Base-by-base conservation (phyloP, 1,284 basidiomycete genomes). In the Amylostereum areolatum region DNA sequence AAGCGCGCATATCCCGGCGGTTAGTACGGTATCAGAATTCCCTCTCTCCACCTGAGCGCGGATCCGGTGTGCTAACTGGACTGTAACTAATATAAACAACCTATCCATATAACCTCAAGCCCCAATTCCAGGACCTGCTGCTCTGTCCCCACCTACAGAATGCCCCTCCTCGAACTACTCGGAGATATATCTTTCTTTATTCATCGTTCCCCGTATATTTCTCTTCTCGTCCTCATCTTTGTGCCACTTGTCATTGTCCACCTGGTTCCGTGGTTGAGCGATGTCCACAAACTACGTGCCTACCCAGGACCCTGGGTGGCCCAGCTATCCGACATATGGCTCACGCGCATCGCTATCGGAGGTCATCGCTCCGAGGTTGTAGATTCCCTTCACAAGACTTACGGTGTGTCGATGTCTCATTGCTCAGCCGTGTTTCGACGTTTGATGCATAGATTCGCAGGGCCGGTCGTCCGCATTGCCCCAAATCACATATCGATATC, bases 401-500 rank as follows among this genome's bases (percentile, higher is more conserved):
- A 43, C 28, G 41, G 41, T 43, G 30, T 27, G 41, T 27, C 24
- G 9, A 12, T 8, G 33, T 35, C 33, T 8, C n/a, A n/a, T 35
- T 8, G 33, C n/a, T n/a, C n/a, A n/a, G n/a, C n/a, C n/a, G n/a
- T 8, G 25, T 25, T 7, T 28, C 12, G 41, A 29, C 25, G 25
- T 29, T 10, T 41, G 18, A 41, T 24, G 39, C n/a, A n/a, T 43
- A 28, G 25, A 29, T 24, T 29, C 31, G 31, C 49, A 69, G 71
- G 71, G 48, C 63, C 65, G 25, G 64, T 77, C 35, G 69, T 77
- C 4, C 68, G 77, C 18, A 64, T 79, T 40, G 72, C 71, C 1
- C 77, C 77, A 11, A 73, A 73, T 57, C 73, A 78, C 54, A 58
- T 77, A 47, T 75, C 72, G 10, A 70, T 79, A 47, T 69, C 71